A percentile compares a stretch with the other conserved stretches of the same genome.
These are phyloP conservation scores for Trichoderma cornu-damae DNA, from an alignment of 2,329 filamentous ascomycete genomes.

Conservation along the genomic window DNA sequence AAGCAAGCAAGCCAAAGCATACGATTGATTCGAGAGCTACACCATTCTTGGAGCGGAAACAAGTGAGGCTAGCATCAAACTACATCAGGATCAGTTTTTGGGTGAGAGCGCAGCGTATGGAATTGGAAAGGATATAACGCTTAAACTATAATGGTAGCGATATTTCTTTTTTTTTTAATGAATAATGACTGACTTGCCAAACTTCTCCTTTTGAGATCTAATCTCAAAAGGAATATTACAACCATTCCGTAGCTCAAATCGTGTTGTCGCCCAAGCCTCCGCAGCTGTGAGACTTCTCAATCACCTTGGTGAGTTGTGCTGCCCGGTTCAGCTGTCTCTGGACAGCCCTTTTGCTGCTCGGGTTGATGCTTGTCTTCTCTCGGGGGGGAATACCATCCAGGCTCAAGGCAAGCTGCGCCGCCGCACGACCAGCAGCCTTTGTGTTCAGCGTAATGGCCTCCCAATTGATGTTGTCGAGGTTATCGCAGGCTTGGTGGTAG, in stretches of 20 bases:
- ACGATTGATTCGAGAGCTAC: not conserved
- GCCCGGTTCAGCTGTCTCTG: constrained; percentile 26
- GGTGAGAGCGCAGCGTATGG: not conserved
- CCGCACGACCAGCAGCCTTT: constrained; percentile 46
- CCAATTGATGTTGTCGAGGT: constrained; percentile 38
- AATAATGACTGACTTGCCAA: not conserved
- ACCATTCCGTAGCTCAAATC: not conserved
- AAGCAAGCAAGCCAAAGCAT: too few species aligned
- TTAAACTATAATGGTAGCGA: not conserved
- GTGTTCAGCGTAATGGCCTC: constrained; percentile 37
- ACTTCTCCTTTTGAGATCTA: not conserved
- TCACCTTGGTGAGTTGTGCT: constrained; percentile 25
- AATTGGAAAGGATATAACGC: not conserved
- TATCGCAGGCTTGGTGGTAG: constrained; percentile 40
- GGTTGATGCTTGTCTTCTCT: constrained; percentile 26
- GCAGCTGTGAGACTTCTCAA: constrained; percentile 30
- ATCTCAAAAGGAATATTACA: not conserved
- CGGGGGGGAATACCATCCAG: constrained; percentile 33
- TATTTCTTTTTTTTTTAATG: not conserved
- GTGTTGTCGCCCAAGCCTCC: constrained; percentile 24
- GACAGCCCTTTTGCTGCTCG: constrained; percentile 25
- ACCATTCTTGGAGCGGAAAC: not conserved
- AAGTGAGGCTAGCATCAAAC: not conserved
- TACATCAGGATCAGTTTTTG: not conserved
- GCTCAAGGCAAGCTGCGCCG: constrained; percentile 39